A percentile compares a stretch with the other conserved stretches of the same genome.
These are phyloP conservation scores for Trypanosoma platydactyli DNA, from an alignment of 208 protist genomes.

Conservation along the genomic window DNA sequence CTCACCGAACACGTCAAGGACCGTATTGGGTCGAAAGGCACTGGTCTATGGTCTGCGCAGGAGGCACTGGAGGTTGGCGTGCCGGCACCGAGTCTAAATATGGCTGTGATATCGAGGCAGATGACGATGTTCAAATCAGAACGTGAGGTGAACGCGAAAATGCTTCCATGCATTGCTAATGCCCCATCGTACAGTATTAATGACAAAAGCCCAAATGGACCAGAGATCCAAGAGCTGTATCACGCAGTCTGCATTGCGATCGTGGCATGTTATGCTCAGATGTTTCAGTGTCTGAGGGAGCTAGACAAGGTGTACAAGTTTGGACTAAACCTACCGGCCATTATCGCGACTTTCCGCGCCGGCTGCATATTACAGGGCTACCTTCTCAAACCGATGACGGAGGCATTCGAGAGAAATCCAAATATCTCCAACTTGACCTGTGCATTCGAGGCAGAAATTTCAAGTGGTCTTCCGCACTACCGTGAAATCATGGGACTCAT, in stretches of 20 bases:
- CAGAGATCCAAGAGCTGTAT: conserved; percentile 73
- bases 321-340: conserved; percentile 85
- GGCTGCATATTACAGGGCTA: conserved; percentile 91
- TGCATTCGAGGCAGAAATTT: conserved; percentile 85
- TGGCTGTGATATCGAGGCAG: conserved; percentile 93
- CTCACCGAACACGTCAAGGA: conserved; percentile 97
- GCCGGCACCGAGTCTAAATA: conserved; percentile 90
- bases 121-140: conserved; percentile 93
- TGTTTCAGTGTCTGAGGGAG: conserved; percentile 91
- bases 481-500: conserved; percentile 62
- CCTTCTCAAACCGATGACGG: conserved; percentile 86
- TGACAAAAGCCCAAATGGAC: conserved; percentile 56
- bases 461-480: conserved; percentile 60
- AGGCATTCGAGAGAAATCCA: conserved; percentile 85
- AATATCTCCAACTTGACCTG: conserved; percentile 86
- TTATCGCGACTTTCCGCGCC: conserved; percentile 90
- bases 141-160: conserved; percentile 76
- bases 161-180: conserved; percentile 24
- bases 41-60: conserved; percentile 95
- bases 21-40: conserved; percentile 97
- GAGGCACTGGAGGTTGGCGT: conserved; percentile 93
- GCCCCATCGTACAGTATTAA: conserved; percentile 32
- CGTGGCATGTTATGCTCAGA: conserved; percentile 91
- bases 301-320: conserved; percentile 89
- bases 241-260: conserved; percentile 80